Evolutionary conservation across 2,329 filamentous ascomycete genomes (phyloP), one percentile per base, ranked within the genome.

Genomic region (Leptographium radiaticola): DNA sequence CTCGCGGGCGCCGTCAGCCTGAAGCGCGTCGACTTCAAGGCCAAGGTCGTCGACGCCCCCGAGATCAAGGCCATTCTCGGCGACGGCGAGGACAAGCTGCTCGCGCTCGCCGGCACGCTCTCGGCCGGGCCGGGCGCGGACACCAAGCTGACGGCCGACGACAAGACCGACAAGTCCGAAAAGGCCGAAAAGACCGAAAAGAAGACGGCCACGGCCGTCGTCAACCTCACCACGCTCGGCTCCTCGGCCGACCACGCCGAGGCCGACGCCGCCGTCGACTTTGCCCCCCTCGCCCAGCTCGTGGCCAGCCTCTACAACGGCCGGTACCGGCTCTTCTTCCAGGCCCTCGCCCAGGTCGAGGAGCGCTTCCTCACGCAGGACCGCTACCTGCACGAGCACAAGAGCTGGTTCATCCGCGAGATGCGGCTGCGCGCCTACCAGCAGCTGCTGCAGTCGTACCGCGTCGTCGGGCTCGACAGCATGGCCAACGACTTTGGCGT

Each of bases 401-500:
- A 88, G 68, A 84, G 83, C 65, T 98, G 93, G 91, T 97, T 93
- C 68, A 91, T 98, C 62, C 86, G 93, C 51, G 93, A 98, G 77
- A 98, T 98, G 93, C 84, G 93, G 55, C 80, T 97, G 60, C 84
- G 91, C 56, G 91, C 89, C 39, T 98, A 98, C 73, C 89, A 95
- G 70, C 93, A 98, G 74, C 80, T 98, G 43, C 79, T 98, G 45
- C 93, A 97, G 75, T 95, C 89, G 67, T 98, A 98, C 73, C 86
- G 91, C 49, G 89, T 98, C 12, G 93, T 98, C 39, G 89, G 91
- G n/a, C 76, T 98, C 59, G 86, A 89, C 69, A 95, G 88, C 71
- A 98, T 98, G 91, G 93, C 93, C 20, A 86, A 83, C 60, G 91
- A 95, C 68, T 98, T 98, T 73, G 93, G 93, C 53, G 91, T 98